These are phyloP conservation scores for Tylopilus sp. DNA, from an alignment of 768 basidiomycete genomes.

Conservation along the genomic window DNA sequence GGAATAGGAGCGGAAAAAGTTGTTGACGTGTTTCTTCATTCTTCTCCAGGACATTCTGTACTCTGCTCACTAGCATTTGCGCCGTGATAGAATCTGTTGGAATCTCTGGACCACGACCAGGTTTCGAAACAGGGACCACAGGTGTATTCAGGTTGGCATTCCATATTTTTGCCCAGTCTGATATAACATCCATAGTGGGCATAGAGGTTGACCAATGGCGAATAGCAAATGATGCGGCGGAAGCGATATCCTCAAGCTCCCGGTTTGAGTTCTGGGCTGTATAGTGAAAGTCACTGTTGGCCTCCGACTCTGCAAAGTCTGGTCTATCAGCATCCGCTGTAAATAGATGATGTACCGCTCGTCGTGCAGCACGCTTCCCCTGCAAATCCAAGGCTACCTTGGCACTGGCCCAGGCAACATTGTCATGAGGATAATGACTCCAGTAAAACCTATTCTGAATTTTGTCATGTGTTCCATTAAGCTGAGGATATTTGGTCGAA, in stretches of 20 bases:
- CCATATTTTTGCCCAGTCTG: not conserved
- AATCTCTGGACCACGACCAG: too few species aligned
- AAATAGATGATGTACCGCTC: not conserved
- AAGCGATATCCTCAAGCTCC: not conserved
- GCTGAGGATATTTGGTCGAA: not conserved
- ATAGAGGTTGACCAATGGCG: not conserved
- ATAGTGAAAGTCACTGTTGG: not conserved
- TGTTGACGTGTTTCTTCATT: not conserved
- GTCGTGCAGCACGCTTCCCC: not conserved
- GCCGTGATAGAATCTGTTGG: too few species aligned
- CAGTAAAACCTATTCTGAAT: not conserved
- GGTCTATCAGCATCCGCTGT: not conserved
- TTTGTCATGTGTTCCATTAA: not conserved
- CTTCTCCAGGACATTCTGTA: not conserved
- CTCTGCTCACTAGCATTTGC: too few species aligned
- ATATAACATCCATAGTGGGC: not conserved
- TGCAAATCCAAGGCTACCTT: too few species aligned
- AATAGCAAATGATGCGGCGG: not conserved
- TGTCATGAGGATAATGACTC: not conserved
- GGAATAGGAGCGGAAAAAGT: not conserved
- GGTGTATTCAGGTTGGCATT: too few species aligned
- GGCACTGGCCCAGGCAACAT: too few species aligned
- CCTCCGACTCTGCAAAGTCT: not conserved
- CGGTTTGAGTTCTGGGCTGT: not conserved
- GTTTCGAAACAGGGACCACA: not conserved